These are phyloP conservation scores for Pyronema domesticum DNA, from an alignment of 495 filamentous ascomycete genomes.

Conservation along the genomic window DNA sequence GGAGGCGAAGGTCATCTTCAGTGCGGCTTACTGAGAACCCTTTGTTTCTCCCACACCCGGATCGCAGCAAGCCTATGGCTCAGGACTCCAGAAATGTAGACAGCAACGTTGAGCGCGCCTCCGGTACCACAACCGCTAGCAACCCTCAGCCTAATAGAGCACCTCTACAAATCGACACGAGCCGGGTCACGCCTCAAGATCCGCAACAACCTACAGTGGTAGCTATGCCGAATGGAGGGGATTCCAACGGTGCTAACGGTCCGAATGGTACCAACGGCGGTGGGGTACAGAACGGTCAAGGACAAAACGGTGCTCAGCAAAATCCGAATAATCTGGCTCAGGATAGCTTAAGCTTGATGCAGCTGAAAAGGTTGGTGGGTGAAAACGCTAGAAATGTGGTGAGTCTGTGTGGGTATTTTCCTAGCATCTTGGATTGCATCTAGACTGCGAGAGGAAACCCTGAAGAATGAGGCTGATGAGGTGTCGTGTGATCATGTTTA, in stretches of 20 bases:
- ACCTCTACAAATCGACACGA: constrained; percentile 15
- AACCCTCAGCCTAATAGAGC: background rate
- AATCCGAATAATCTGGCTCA: constrained; percentile 28
- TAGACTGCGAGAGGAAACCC: background rate
- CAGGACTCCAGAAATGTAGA: constrained; percentile 1
- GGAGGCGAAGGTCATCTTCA: constrained; percentile 6
- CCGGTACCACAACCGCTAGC: background rate
- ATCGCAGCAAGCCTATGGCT: constrained; percentile 4
- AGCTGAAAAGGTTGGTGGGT: constrained; percentile 61
- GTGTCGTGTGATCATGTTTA: constrained; percentile 23
- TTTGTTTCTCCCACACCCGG: constrained; percentile 1
- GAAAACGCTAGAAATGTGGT: constrained; percentile 27
- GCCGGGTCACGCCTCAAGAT: constrained; percentile 10
- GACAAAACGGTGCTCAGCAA: constrained; percentile 17
- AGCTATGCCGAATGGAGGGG: background rate
- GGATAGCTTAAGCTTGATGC: constrained; percentile 67
- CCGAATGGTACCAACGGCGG: background rate
- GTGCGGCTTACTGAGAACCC: constrained; percentile 4
- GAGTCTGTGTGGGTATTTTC: constrained; percentile 6
- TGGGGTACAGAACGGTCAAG: background rate
- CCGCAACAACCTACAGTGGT: background rate
- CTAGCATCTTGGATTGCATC: constrained; percentile 3
- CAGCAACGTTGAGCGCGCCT: background rate
- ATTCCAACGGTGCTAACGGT: background rate
- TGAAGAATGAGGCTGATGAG: constrained; percentile 3